Evolutionary conservation across 768 basidiomycete species (phyloP).

Genomic region (Xerocomellus intermedius): DNA sequence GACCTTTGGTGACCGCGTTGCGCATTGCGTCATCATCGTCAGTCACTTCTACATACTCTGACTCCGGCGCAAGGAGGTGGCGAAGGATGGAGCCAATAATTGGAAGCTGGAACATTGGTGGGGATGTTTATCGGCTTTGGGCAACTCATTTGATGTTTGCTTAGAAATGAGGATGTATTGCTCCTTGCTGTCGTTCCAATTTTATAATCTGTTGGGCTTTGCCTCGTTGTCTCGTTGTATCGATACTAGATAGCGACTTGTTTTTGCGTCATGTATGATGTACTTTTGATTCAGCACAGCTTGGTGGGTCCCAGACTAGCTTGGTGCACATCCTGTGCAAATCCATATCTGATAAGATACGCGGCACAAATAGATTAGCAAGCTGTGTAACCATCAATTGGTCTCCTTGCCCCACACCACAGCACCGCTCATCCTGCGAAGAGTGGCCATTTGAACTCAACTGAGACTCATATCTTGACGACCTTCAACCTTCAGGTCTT

Average conservation of each 20-base stretch:
- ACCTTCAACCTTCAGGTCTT: neutral
- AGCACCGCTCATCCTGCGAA: neutral
- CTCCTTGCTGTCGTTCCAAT: neutral
- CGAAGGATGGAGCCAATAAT: neutral
- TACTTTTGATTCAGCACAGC: neutral
- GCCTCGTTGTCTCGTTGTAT: neutral
- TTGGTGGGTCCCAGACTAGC: too few relatives aligned
- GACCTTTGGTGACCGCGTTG: conserved; percentile 6
- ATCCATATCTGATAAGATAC: conserved; percentile 22
- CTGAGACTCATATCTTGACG: neutral
- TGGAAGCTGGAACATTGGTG: conserved; percentile 6
- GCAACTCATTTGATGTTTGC: conserved; percentile 11
- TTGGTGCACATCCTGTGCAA: neutral
- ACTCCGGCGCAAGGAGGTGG: neutral
- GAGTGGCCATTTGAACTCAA: neutral
- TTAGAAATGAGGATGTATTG: neutral
- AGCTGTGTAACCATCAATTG: conserved; percentile 17
- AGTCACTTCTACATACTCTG: conserved; percentile 16
- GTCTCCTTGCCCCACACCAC: neutral
- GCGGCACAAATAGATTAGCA: neutral
- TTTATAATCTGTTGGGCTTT: neutral
- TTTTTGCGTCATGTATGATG: neutral
- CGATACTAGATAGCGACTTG: neutral
- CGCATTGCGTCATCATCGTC: conserved; percentile 30
- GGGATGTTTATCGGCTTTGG: conserved; percentile 3